These are phyloP conservation scores for Penicillium sp. DNA, from an alignment of 2,329 filamentous ascomycete species.

Conservation along the genomic window DNA sequence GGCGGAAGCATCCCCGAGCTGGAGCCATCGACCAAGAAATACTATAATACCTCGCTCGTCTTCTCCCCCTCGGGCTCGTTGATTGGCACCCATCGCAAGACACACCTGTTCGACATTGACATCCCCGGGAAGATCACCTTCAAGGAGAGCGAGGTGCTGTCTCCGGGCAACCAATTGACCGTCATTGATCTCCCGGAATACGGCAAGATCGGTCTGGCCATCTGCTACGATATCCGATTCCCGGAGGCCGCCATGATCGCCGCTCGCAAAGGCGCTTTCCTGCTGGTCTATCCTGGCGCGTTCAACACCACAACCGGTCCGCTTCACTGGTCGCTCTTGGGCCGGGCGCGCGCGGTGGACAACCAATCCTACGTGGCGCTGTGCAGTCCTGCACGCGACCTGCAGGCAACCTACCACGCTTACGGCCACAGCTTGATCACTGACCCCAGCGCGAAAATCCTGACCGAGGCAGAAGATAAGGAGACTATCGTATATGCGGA, in stretches of 20 bases:
- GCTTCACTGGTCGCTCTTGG: conserved; percentile 85
- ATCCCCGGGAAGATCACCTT: conserved; percentile 95
- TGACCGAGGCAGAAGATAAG: conserved; percentile 72
- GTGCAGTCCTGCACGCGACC: conserved; percentile 84
- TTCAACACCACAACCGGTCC: conserved; percentile 94
- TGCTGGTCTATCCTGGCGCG: conserved; percentile 89
- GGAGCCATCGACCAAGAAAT: conserved; percentile 61
- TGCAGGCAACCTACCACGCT: conserved; percentile 74
- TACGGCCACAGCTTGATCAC: conserved; percentile 89
- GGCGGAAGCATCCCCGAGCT: conserved; percentile 92
- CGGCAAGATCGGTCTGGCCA: conserved; percentile 80
- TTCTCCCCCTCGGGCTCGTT: conserved; percentile 77
- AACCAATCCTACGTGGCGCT: conserved; percentile 93
- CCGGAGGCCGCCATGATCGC: conserved; percentile 89
- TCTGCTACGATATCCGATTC: conserved; percentile 98
- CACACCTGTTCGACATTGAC: conserved; percentile 96
- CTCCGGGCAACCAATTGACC: conserved; percentile 79
- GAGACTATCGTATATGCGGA: conserved; percentile 75
- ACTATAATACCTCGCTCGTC: conserved; percentile 87
- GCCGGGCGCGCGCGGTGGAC: conserved; percentile 78
- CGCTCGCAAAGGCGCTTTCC: conserved; percentile 79
- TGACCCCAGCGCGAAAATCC: conserved; percentile 80
- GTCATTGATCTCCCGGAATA: conserved; percentile 84
- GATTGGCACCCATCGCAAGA: conserved; percentile 85
- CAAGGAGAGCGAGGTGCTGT: conserved; percentile 83